Evolutionary conservation across 805 yeast species (phyloP), one percentile per base, ranked within the genome.

Genomic region (Candida ficus): DNA sequence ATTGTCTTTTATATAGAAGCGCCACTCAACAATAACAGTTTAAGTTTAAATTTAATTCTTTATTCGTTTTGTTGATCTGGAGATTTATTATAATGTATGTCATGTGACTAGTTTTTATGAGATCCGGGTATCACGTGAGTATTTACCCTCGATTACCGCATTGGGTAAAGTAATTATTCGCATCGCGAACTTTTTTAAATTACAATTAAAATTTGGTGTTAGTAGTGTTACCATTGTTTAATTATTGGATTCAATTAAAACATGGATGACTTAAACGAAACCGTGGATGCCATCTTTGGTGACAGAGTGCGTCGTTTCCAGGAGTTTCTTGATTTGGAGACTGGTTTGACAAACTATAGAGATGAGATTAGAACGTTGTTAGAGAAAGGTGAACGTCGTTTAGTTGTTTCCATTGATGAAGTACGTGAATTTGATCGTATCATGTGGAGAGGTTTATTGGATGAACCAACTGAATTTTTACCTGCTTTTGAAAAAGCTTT

Each of bases 401-500:
- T 91, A 33, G 67, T 72, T 3, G 81, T 91, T 3, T 78, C 89
- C 13, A 68, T 93, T 32, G 99, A 93, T 62, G 97, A 91, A 49
- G 60, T 93, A 16, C 73, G 97, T 51, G 90, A 81, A 37, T 90
- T 84, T 57, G 95, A 90, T 63, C 67, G 75, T 38, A 78, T 74
- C 2, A 76, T 80, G 49, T 93, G 97, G 84, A 59, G 61, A 2
- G 95, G 98, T 0, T 56, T 89, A 9, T 63, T 93, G 39, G 68
- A 76, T 41, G 67, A 67, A 17, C 99, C 99, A 0, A 79, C 95
- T 1, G 96, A 88, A 40, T 90, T 61, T 52, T 66, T 91, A 22
- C 97, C 97, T 5, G 88, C 98, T 7, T 81, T 90, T 41, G 95
- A 90, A 57, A 71, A 82, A 41, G 97, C 96, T 1, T 66, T 93